Evolutionary conservation across 768 basidiomycete genomes (phyloP).

Genomic region (Russula foetens): DNA sequence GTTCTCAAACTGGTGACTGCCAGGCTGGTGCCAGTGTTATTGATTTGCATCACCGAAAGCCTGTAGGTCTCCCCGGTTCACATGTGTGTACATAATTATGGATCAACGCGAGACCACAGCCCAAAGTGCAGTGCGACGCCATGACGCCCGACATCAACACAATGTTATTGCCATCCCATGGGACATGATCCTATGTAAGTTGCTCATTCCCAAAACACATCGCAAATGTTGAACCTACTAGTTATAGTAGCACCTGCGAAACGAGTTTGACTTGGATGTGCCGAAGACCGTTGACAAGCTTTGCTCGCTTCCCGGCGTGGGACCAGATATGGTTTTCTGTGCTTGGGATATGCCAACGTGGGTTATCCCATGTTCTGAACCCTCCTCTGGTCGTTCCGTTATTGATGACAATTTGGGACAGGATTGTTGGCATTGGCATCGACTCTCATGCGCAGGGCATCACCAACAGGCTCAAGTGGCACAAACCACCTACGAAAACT

Average conservation of each 20-base stretch:
- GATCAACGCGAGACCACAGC: too few relatives aligned
- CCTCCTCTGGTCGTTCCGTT: neutral
- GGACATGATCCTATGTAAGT: too few relatives aligned
- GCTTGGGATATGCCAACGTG: conserved; percentile 83
- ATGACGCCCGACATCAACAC: too few relatives aligned
- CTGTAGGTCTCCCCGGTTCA: too few relatives aligned
- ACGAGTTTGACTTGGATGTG: conserved; percentile 74
- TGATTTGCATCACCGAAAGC: too few relatives aligned
- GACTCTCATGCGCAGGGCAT: conserved; percentile 96
- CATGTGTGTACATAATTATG: too few relatives aligned
- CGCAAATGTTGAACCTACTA: too few relatives aligned
- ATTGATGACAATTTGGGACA: conserved; percentile 27
- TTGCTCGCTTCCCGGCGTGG: conserved; percentile 83
- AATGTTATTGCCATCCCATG: too few relatives aligned
- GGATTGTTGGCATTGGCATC: conserved; percentile 87
- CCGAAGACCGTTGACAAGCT: conserved; percentile 86
- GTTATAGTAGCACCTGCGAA: conserved; percentile 48
- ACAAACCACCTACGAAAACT: conserved; percentile 70
- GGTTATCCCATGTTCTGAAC: conserved; percentile 21
- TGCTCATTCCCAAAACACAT: too few relatives aligned
- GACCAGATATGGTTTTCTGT: conserved; percentile 91
- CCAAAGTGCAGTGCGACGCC: too few relatives aligned
- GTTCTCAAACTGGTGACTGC: too few relatives aligned
- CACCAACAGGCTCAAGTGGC: conserved; percentile 91
- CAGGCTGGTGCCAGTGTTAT: too few relatives aligned